Percentiles rank a stretch among this genome's conserved stretches.
Conservation (phyloP, 805 yeast species). For the Suhomyces sp. region DNA sequence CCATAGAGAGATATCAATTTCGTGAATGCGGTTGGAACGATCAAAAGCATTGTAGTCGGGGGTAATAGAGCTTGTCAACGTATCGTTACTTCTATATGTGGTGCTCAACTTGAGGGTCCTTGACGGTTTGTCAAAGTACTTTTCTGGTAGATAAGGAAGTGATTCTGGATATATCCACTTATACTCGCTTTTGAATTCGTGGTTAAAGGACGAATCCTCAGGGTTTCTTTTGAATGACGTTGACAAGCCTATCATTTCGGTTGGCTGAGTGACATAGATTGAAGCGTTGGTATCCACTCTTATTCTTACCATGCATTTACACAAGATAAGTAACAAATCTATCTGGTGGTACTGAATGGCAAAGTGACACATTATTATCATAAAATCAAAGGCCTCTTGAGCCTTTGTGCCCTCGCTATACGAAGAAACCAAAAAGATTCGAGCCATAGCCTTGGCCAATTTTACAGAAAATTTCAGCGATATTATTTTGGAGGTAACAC, state of each 20-base stretch:
- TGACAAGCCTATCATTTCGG: conserved; percentile 65
- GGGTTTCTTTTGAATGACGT: conserved; percentile 54
- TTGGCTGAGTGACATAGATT: conserved; percentile 50
- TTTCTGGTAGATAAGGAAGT: conserved; percentile 46
- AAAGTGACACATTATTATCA: conserved; percentile 34
- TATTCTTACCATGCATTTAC: conserved; percentile 53
- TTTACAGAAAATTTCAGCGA: conserved; percentile 13
- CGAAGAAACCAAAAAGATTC: conserved; percentile 23
- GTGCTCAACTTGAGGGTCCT: conserved; percentile 12
- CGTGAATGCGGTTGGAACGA: neutral
- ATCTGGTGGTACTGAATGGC: conserved; percentile 34
- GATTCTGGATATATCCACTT: conserved; percentile 65
- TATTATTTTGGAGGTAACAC: neutral
- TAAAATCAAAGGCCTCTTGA: conserved; percentile 23
- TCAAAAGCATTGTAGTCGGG: neutral
- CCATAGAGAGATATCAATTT: conserved; percentile 42
- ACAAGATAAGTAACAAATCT: conserved; percentile 43
- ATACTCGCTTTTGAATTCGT: conserved; percentile 12
- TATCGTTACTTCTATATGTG: neutral
- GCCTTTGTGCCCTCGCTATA: conserved; percentile 26
- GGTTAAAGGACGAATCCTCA: conserved; percentile 20
- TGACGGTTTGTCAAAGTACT: conserved; percentile 41
- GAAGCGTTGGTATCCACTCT: conserved; percentile 46
- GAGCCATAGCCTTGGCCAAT: conserved; percentile 24
- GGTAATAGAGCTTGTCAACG: neutral